Evolutionary conservation across 2,329 filamentous ascomycete species (phyloP), one percentile per base, ranked within the genome.

Genomic region (Penicillium decumbens): DNA sequence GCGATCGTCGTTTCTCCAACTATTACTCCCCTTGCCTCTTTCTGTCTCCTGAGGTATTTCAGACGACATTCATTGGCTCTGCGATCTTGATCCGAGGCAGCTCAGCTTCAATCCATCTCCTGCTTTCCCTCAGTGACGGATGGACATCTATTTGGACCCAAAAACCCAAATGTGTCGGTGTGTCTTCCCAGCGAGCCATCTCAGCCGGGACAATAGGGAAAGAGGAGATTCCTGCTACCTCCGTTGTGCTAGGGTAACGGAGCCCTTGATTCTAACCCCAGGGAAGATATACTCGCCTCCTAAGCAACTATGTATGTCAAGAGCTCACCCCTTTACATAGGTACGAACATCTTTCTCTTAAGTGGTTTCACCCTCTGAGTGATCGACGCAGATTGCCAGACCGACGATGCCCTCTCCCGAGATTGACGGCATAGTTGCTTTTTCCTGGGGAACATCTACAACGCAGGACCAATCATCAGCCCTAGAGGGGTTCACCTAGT

Each of bases 401-500:
- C 45, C 32, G 30, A 20, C 18, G n/a, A 46, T 50, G 48, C 39
- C 24, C 32, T 27, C 24, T 38, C 27, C 48, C 48, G 44, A 47
- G 39, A 23, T 32, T 43, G 10, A 35, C 29, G 20, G 30, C 40
- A 30, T 38, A 9, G 5, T 41, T 40, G 43, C 35, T 46, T 46
- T 41, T 46, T 40, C 28, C 27, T 42, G 40, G 23, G 43, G 10
- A 47, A 47, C 30, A 39, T 30, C n/a, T 25, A 2, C 15, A 18
- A 32, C 24, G 20, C 47, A 41, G 35, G 28, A 37, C 12, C 43
- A 6, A 10, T 9, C 10, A 9, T 39, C 42, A 45, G 47, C 43
- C 38, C 39, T 45, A 37, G 15, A 37, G 18, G 8, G 33, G 33
- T 9, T 37, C 33, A 37, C 18, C 33, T 10, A 13, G 33, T 37